Base-by-base conservation (phyloP, 495 filamentous ascomycete species). In the Penicillium steckii region DNA sequence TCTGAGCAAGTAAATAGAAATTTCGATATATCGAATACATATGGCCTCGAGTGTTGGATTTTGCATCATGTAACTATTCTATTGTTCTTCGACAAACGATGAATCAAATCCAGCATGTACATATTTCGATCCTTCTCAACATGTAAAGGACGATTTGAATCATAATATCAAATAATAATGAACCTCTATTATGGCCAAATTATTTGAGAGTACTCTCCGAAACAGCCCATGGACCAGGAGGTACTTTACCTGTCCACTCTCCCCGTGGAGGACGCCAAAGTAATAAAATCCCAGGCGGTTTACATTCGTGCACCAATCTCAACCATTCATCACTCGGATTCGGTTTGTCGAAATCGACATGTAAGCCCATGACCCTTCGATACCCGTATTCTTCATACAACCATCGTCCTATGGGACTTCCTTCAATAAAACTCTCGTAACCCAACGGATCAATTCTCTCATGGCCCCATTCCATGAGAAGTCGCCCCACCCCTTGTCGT, bases 401-500 rank as follows among this genome's bases (percentile, higher is more conserved):
- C 29, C 61, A 68, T 17, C 68, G 65, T 10, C 73, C 78, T 13
- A 57, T 43, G n/a, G 68, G 66, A 27, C 65, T 62, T 1, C 62
- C 55, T 53, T 69, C 65, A 1, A 72, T 48, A 18, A 64, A 70
- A 22, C 65, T 64, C 33, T 72, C 67, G n/a, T 69, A 48, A 0
- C 64, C 63, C 35, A 66, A 23, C n/a, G 67, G 62, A 47, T 71
- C 62, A 7, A 65, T 67, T 43, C 64, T 69, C 23, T 48, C 45
- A 32, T 64, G 68, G 0, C 69, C 69, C 71, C 67, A 71, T 22
- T 62, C 41, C 52, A 71, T 64, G 2, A 75, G 57, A 41, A 69
- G 47, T 19, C 66, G 57, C 1, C 65, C 71, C 12, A 68, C 62
- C 0, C 71, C 65, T 4, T 46, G 53, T 0, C 66, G 57, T 5